Percentiles rank a stretch among this genome's conserved stretches.
phyloP scores from a whole-genome alignment of 768 basidiomycete species.

The Vararia minispora region DNA sequence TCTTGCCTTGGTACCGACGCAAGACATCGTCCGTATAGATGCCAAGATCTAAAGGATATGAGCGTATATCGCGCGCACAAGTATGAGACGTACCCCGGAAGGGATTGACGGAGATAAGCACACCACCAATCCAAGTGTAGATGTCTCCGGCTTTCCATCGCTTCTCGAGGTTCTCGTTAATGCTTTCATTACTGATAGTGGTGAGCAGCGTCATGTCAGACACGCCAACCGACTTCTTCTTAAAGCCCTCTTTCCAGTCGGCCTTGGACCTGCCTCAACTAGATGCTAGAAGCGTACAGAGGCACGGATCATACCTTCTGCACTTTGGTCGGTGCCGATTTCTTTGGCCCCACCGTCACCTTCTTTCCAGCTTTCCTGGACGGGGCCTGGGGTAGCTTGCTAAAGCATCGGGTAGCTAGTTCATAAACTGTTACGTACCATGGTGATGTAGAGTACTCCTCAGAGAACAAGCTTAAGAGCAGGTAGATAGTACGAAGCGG shows the following conservation, averaged over 20 bases:
- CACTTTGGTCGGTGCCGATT: slow-evolving; percentile 45
- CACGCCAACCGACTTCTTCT: slow-evolving; percentile 98
- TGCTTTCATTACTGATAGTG: slow-evolving; percentile 92
- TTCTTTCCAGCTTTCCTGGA: slow-evolving; percentile 25
- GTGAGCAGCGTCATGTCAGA: slow-evolving; percentile 97
- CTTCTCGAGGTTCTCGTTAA: slow-evolving; percentile 97
- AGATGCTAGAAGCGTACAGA: neutral
- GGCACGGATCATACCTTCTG: slow-evolving; percentile 49
- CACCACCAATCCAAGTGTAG: slow-evolving; percentile 98
- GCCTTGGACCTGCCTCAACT: slow-evolving; percentile 41
- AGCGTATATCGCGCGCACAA: neutral
- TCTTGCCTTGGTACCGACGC: slow-evolving; percentile 86
- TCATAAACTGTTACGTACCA: too few species aligned
- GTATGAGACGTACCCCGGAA: slow-evolving; percentile 59
- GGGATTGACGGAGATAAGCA: slow-evolving; percentile 98
- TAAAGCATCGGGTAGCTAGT: too few species aligned
- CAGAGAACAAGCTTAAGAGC: too few species aligned
- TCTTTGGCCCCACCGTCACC: slow-evolving; percentile 52
- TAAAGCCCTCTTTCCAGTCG: slow-evolving; percentile 99
- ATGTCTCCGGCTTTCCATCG: slow-evolving; percentile 93
- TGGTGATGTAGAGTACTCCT: slow-evolving; percentile 4
- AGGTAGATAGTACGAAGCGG: too few species aligned
- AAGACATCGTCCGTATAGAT: slow-evolving; percentile 93
- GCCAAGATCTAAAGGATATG: slow-evolving; percentile 61
- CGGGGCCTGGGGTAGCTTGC: too few species aligned